Evolutionary conservation across 768 basidiomycete genomes (phyloP).

Genomic region (Strobilomyces dryophilus): DNA sequence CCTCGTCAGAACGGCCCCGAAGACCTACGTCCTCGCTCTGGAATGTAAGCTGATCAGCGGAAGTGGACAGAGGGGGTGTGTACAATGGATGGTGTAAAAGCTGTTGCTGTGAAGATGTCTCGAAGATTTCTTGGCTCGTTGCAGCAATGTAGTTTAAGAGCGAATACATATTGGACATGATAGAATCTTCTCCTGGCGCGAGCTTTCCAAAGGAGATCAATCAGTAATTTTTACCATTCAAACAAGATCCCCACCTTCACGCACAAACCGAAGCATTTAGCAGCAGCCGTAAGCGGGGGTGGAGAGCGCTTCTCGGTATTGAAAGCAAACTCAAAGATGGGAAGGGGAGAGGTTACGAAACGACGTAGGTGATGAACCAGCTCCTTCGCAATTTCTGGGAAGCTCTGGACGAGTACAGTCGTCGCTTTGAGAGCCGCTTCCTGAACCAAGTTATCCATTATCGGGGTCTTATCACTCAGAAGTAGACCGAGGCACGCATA

Average conservation of each 20-base stretch:
- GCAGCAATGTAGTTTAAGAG: constrained; percentile 89
- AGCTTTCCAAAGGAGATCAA: constrained; percentile 42
- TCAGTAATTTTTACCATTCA: background rate
- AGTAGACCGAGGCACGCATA: constrained; percentile 67
- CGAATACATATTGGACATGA: constrained; percentile 96
- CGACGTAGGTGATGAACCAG: constrained; percentile 79
- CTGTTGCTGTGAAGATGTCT: constrained; percentile 44
- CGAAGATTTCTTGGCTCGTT: constrained; percentile 72
- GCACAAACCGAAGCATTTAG: constrained; percentile 86
- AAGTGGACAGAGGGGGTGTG: constrained; percentile 22
- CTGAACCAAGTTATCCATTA: constrained; percentile 80
- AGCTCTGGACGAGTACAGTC: constrained; percentile 81
- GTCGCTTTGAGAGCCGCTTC: constrained; percentile 87
- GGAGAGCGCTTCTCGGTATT: constrained; percentile 68
- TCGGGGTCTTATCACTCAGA: constrained; percentile 75
- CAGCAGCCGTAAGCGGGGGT: constrained; percentile 77
- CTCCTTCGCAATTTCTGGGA: constrained; percentile 69
- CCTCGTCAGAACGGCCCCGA: constrained; percentile 72
- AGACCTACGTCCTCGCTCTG: constrained; percentile 62
- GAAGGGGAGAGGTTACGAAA: constrained; percentile 83
- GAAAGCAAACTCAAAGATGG: constrained; percentile 86
- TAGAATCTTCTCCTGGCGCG: constrained; percentile 80
- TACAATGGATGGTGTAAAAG: constrained; percentile 40
- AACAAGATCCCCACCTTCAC: constrained; percentile 53
- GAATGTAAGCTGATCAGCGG: constrained; percentile 46